Evolutionary conservation across 2,329 filamentous ascomycete species (phyloP).

Genomic region (Neoascochyta sp.): DNA sequence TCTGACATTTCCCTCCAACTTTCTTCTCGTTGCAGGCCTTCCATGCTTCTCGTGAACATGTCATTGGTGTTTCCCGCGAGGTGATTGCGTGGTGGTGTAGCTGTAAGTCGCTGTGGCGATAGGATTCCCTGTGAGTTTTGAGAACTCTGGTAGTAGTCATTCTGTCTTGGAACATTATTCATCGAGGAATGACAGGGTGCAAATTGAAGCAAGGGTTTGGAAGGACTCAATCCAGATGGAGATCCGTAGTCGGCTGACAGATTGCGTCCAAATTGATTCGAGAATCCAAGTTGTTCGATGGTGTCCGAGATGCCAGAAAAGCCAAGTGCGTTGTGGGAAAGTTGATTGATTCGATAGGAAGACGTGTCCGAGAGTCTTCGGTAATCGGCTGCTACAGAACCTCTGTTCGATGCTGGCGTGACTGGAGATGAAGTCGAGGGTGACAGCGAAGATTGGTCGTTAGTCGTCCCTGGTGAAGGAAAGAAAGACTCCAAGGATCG

Average conservation of each 20-base stretch:
- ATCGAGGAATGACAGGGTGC: no score
- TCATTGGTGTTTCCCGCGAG: no score
- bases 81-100: no score
- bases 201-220: no score
- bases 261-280: background rate
- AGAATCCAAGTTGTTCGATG: background rate
- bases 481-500: slow-evolving; percentile 3
- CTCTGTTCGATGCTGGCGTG: slow-evolving; percentile 1
- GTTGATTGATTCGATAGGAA: background rate
- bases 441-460: slow-evolving; percentile 1
- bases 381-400: background rate
- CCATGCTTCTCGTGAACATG: no score
- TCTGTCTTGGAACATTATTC: no score
- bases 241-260: background rate
- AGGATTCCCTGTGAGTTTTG: no score
- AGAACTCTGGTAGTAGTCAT: no score
- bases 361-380: background rate
- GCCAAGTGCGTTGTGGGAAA: background rate
- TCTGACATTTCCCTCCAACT: background rate
- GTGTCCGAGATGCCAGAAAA: background rate
- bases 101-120: background rate
- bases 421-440: slow-evolving; percentile 5
- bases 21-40: background rate
- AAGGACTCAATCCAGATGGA: no score
- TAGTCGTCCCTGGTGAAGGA: slow-evolving; percentile 1